Base-by-base conservation (phyloP, 2,329 filamentous ascomycete genomes). In the Calonectria crousiana region DNA sequence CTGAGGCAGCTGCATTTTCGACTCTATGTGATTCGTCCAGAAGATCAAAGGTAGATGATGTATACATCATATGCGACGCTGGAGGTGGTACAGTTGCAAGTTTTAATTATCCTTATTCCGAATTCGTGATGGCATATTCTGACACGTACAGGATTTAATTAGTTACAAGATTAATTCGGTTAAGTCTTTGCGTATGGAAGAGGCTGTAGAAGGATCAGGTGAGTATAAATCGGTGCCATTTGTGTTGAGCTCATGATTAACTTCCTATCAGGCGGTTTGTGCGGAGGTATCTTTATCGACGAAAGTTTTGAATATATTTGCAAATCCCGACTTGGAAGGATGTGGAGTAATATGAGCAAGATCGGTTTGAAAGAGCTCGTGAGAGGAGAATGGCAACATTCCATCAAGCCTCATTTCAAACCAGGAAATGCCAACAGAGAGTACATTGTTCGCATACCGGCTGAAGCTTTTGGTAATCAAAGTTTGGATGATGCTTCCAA, bases 91-190 rank as follows among this genome's bases (percentile, higher is more conserved):
- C 73, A 41, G 73, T 73, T 2, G 70, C 70, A 52, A 38, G 23
- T 41, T 3, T 58, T 30, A 20, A n/a, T n/a, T n/a, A n/a, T n/a
- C n/a, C n/a, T n/a, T n/a, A n/a, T n/a, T n/a, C n/a, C n/a, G n/a
- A n/a, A n/a, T n/a, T n/a, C n/a, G n/a, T n/a, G n/a, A n/a, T n/a
- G n/a, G n/a, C n/a, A n/a, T n/a, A n/a, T n/a, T n/a, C n/a, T n/a
- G n/a, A n/a, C n/a, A n/a, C n/a, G n/a, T n/a, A n/a, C n/a, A 74
- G 73, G 73, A 74, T 20, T 34, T 75, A 9, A 75, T 73, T 14
- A 75, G 18, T 26, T 75, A 73, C 18, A 18, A 73, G 32, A 69
- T 74, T 14, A 30, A 14, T 0, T 65, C 69, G 1, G 18, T 32
- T 18, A 10, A 66, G 2, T 69, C 72, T 16, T 66, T 74, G 23